Percentiles rank a stretch among this genome's conserved stretches.
Evolutionary conservation across 1,284 basidiomycete genomes (phyloP).

Genomic region (Boletus holoroseus): DNA sequence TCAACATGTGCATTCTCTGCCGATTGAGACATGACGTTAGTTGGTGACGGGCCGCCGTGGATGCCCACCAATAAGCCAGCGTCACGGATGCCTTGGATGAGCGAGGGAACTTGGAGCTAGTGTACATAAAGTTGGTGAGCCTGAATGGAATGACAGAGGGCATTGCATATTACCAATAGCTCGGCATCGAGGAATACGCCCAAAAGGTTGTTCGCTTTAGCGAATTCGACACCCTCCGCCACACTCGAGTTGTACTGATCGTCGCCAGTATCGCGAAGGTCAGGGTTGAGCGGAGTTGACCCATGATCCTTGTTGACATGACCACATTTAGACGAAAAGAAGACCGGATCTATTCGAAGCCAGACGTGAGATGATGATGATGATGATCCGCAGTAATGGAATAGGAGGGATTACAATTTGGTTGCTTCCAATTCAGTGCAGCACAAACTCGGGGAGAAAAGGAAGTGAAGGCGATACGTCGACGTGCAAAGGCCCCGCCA

Average conservation of each 20-base stretch:
- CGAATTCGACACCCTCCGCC: conserved; percentile 90
- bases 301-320: conserved; percentile 42
- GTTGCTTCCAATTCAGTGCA: conserved; percentile 98
- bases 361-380: conserved; percentile 9
- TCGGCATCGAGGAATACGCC: conserved; percentile 91
- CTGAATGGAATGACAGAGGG: conserved; percentile 6
- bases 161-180: conserved; percentile 58
- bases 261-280: conserved; percentile 45
- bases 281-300: conserved; percentile 41
- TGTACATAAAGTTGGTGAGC: conserved; percentile 15
- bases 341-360: conserved; percentile 76
- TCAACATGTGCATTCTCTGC: conserved; percentile 55
- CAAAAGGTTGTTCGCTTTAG: conserved; percentile 88
- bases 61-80: conserved; percentile 83
- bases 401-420: conserved; percentile 69
- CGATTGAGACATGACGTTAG: conserved; percentile 38
- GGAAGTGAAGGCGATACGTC: conserved; percentile 82
- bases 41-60: conserved; percentile 54
- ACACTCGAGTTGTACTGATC: conserved; percentile 61
- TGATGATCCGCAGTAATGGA: conserved; percentile 15
- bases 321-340: conserved; percentile 88
- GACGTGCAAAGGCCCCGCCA: conserved; percentile 47
- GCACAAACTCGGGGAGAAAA: conserved; percentile 86
- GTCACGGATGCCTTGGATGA: conserved; percentile 83
- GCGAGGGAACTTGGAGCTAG: conserved; percentile 71